phyloP scores from a whole-genome alignment of 441 rosid species.

The Sinapis alba region DNA sequence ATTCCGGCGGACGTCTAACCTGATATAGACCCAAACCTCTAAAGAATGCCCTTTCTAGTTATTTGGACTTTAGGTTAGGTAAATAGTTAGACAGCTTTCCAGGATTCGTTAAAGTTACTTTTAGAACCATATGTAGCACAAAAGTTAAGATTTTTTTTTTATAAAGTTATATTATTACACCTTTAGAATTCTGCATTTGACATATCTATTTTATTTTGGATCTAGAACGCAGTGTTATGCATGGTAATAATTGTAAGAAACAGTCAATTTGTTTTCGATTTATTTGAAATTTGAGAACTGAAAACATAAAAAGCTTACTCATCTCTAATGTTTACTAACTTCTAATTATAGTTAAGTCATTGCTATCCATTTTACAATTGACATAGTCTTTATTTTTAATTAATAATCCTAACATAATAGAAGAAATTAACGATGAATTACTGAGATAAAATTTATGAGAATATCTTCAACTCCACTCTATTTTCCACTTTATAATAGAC shows the following conservation, averaged over 20 bases:
- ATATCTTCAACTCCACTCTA: too few species aligned
- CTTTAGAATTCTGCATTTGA: neutral
- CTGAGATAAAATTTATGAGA: too few species aligned
- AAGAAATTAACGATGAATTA: neutral
- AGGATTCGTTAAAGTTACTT: neutral
- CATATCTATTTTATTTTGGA: neutral
- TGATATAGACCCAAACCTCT: neutral
- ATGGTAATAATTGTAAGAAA: neutral
- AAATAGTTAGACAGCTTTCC: neutral
- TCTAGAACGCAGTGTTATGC: neutral
- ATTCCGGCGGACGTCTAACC: neutral
- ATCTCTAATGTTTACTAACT: neutral
- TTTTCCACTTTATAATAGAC: too few species aligned
- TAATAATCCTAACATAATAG: neutral
- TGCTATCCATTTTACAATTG: neutral
- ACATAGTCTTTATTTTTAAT: neutral
- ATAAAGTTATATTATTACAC: neutral
- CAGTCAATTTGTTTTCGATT: neutral
- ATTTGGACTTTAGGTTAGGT: neutral
- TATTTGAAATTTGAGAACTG: neutral
- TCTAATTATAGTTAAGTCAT: neutral
- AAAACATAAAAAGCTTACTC: too few species aligned
- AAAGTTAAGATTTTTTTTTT: neutral
- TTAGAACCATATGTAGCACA: neutral
- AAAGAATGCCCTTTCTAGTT: neutral